Percentiles rank a stretch among this genome's conserved stretches.
Conservation (phyloP, 352 stramenopile species). For the Albugo laibachii region DNA sequence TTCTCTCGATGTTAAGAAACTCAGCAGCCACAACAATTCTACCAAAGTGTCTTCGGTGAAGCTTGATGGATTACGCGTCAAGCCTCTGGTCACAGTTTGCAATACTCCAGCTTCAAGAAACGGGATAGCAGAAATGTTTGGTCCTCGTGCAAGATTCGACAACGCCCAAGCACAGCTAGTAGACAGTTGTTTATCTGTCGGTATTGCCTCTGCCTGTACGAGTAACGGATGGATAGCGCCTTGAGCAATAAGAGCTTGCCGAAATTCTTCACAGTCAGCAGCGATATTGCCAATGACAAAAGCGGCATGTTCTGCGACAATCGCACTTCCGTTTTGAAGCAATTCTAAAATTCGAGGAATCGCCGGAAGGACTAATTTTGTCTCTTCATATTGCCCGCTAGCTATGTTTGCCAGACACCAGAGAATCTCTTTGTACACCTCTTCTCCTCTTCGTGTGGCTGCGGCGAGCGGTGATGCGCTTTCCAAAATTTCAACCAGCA, state of each 20-base stretch:
- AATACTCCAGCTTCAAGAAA: conserved; percentile 60
- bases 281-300: conserved; percentile 77
- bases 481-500: conserved; percentile 45
- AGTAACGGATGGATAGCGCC: conserved; percentile 29
- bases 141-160: conserved; percentile 63
- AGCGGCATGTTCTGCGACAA: conserved; percentile 49
- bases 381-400: conserved; percentile 67
- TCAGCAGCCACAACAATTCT: conserved; percentile 71
- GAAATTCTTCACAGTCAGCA: conserved; percentile 66
- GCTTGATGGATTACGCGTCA: conserved; percentile 11
- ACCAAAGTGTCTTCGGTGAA: conserved; percentile 38
- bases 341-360: conserved; percentile 56
- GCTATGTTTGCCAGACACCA: conserved; percentile 76
- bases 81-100: conserved; percentile 17
- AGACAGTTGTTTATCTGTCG: conserved; percentile 14
- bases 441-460: conserved; percentile 31
- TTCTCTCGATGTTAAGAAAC: conserved; percentile 69
- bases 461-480: conserved; percentile 39
- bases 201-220: conserved; percentile 15
- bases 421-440: conserved; percentile 58
- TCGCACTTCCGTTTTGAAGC: conserved; percentile 26
- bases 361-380: conserved; percentile 54
- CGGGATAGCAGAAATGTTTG: conserved; percentile 44
- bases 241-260: conserved; percentile 51
- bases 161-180: conserved; percentile 56